These are phyloP conservation scores for Eudorina sp. DNA, from an alignment of 139 green algal species.

Conservation along the genomic window DNA sequence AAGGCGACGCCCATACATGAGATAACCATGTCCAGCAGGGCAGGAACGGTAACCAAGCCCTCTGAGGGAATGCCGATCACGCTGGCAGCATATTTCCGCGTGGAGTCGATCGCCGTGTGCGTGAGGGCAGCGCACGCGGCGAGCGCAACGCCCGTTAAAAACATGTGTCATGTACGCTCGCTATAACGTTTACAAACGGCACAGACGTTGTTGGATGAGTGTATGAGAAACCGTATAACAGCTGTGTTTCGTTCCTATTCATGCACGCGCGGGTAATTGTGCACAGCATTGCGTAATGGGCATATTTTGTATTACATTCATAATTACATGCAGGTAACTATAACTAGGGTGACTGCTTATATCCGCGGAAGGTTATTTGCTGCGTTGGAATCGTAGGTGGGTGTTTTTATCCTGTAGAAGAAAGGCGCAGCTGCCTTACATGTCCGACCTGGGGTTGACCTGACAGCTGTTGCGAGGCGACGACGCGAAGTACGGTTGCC, in stretches of 20 bases:
- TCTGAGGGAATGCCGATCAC: slow-evolving; percentile 25
- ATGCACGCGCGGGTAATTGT: no score
- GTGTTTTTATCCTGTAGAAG: no score
- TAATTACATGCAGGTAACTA: no score
- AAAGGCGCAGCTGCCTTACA: no score
- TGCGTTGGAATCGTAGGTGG: no score
- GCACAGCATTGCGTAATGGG: no score
- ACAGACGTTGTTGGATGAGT: no score
- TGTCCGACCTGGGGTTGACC: background rate
- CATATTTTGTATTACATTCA: no score
- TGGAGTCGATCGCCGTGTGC: slow-evolving; percentile 48
- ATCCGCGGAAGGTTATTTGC: no score
- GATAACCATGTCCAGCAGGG: slow-evolving; percentile 52
- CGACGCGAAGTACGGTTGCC: background rate
- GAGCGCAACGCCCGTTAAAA: slow-evolving; percentile 2
- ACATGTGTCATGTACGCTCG: slow-evolving; percentile 8
- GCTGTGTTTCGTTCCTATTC: no score
- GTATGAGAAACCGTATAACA: no score
- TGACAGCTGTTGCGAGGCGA: background rate
- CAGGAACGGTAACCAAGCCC: slow-evolving; percentile 48
- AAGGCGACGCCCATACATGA: slow-evolving; percentile 9
- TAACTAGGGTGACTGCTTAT: no score
- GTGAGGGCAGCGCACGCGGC: slow-evolving; percentile 36
- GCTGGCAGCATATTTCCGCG: slow-evolving; percentile 47
- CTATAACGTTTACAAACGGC: background rate